Conservation (phyloP, 352 stramenopile genomes). For the Pythium pyrilobum region DNA sequence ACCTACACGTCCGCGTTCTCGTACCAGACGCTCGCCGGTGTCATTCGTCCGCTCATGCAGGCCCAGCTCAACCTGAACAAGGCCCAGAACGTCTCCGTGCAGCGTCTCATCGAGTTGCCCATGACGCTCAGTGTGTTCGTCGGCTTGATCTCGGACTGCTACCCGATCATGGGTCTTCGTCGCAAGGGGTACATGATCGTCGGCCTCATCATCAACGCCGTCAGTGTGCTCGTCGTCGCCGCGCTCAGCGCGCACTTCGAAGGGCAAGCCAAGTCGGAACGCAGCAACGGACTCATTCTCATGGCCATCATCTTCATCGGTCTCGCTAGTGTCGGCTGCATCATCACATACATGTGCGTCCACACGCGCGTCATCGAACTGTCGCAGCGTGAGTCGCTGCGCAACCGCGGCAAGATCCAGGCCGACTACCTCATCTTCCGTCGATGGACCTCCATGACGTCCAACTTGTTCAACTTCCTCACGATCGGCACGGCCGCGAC, state of each 20-base stretch:
- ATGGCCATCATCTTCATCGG: slow-evolving; percentile 35
- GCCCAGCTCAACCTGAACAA: slow-evolving; percentile 41
- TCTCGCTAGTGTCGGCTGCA: slow-evolving; percentile 51
- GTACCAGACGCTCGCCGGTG: slow-evolving; percentile 46
- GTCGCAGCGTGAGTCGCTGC: slow-evolving; percentile 56
- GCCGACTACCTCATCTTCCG: slow-evolving; percentile 63
- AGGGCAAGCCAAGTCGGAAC: slow-evolving; percentile 14
- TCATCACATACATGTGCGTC: slow-evolving; percentile 58
- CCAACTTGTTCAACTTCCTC: slow-evolving; percentile 46
- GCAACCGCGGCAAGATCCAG: slow-evolving; percentile 46
- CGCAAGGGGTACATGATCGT: slow-evolving; percentile 91
- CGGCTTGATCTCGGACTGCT: slow-evolving; percentile 86
- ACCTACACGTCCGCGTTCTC: slow-evolving; percentile 70
- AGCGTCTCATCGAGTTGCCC: slow-evolving; percentile 72
- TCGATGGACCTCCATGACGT: slow-evolving; percentile 43
- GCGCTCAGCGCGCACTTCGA: slow-evolving; percentile 47
- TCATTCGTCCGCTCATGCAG: slow-evolving; percentile 53
- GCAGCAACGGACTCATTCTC: slow-evolving; percentile 30
- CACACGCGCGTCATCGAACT: slow-evolving; percentile 62
- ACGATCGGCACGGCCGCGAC: slow-evolving; percentile 29
- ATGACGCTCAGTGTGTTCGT: slow-evolving; percentile 89
- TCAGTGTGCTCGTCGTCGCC: slow-evolving; percentile 52
- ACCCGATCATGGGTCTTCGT: slow-evolving; percentile 86
- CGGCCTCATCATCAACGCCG: slow-evolving; percentile 59
- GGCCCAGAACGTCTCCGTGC: slow-evolving; percentile 35